Conservation (phyloP, 1,139 yeast genomes). For the Taiozyma sp. region DNA sequence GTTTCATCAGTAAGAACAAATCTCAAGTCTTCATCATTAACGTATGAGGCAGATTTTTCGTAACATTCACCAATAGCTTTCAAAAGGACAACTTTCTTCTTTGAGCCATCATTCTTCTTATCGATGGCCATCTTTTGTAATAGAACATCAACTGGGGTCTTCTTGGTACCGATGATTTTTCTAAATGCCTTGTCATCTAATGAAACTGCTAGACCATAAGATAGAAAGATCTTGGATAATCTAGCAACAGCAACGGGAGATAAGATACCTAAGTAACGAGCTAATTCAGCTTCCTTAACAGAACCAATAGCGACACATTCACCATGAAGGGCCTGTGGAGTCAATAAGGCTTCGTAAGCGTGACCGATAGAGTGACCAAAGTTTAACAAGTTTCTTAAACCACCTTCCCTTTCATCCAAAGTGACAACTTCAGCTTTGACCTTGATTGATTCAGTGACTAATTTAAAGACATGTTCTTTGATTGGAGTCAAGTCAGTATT, state of each 20-base stretch:
- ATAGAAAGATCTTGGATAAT: slow-evolving; percentile 71
- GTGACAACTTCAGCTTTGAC: slow-evolving; percentile 96
- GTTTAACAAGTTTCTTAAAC: slow-evolving; percentile 84
- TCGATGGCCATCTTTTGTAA: slow-evolving; percentile 90
- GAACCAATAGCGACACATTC: slow-evolving; percentile 97
- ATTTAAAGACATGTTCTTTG: slow-evolving; percentile 65
- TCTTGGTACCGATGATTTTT: slow-evolving; percentile 62
- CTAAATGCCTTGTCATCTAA: slow-evolving; percentile 70
- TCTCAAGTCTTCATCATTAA: slow-evolving; percentile 74
- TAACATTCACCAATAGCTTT: slow-evolving; percentile 85
- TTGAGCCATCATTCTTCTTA: slow-evolving; percentile 91
- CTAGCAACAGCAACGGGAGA: slow-evolving; percentile 95
- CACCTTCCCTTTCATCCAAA: slow-evolving; percentile 93
- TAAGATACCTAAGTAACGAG: slow-evolving; percentile 84
- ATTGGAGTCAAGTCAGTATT: slow-evolving; percentile 48
- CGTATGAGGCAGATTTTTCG: slow-evolving; percentile 84
- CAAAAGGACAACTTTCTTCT: slow-evolving; percentile 81
- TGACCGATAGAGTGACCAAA: slow-evolving; percentile 98
- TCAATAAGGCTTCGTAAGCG: slow-evolving; percentile 93
- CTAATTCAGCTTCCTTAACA: slow-evolving; percentile 89
- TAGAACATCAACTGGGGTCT: slow-evolving; percentile 68
- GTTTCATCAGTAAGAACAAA: slow-evolving; percentile 84
- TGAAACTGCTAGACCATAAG: slow-evolving; percentile 83
- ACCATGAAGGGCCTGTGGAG: slow-evolving; percentile 96
- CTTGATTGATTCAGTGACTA: slow-evolving; percentile 80